Evolutionary conservation across 73 alveolate genomes (phyloP).

Genomic region (Uronychia setigera): DNA sequence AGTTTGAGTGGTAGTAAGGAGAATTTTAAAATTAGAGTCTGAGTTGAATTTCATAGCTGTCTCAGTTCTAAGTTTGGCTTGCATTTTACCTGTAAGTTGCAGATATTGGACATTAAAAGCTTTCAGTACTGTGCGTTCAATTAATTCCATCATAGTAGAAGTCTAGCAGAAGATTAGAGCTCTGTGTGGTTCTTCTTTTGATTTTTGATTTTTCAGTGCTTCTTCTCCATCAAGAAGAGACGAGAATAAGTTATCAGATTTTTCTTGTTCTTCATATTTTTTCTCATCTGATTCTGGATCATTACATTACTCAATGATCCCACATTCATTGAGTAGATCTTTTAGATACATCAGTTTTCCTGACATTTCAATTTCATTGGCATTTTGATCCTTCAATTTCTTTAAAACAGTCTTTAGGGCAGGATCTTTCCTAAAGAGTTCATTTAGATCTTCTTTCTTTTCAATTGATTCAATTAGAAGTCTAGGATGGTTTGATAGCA

Average conservation of each 20-base stretch:
- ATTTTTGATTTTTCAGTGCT: conserved; percentile 21
- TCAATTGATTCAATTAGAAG: conserved; percentile 25
- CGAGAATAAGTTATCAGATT: conserved; percentile 5
- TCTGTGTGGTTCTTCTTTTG: conserved; percentile 57
- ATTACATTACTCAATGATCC: conserved; percentile 56
- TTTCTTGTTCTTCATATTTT: neutral
- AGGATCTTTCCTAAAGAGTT: neutral
- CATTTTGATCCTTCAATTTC: neutral
- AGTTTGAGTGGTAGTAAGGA: conserved; percentile 95
- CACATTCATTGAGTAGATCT: conserved; percentile 69
- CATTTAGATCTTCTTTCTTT: neutral
- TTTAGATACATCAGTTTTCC: conserved; percentile 69
- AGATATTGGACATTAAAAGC: conserved; percentile 53
- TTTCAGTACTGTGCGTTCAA: conserved; percentile 66
- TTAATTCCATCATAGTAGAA: conserved; percentile 56
- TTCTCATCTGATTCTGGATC: conserved; percentile 32
- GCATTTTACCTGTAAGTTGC: conserved; percentile 9
- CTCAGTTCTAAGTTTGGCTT: conserved; percentile 76
- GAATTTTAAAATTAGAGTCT: conserved; percentile 85
- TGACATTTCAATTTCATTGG: conserved; percentile 4
- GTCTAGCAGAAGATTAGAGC: conserved; percentile 82
- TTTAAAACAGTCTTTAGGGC: neutral
- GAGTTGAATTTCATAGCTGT: conserved; percentile 93
- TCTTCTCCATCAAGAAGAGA: conserved; percentile 13
- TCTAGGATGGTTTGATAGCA: conserved; percentile 95